Base-by-base conservation (phyloP, 2,329 filamentous ascomycete genomes). In the Nothophoma quercina region DNA sequence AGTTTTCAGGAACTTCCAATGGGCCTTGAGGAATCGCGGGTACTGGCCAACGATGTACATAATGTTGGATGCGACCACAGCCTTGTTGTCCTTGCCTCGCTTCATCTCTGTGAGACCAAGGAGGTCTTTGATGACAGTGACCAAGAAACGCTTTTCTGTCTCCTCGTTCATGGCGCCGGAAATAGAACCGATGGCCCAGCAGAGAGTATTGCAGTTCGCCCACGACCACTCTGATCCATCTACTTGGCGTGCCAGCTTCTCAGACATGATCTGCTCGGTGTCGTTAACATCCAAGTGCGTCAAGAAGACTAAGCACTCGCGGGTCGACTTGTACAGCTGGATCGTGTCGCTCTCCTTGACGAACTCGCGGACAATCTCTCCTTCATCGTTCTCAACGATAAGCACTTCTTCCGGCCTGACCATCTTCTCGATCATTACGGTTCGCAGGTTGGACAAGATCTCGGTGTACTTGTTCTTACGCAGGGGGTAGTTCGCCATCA, bases 21-120 rank as follows among this genome's bases (percentile, higher is more conserved):
- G 95, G 1, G 95, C 95, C 80, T 99, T 99, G 67, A 99, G 80
- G 79, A 99, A 99, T 16, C 95, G 90, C 29, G 95, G 95, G 72
- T 99, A 99, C 73, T 99, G 95, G 53, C 95, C 95, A 56, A 99
- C 95, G 78, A 99, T 99, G 75, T 99, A 99, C 95, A 99, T 99
- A 70, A 99, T 99, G 79, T 99, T 99, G 78, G 91, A 96, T 59
- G 95, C 95, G 32, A 99, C 95, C 8, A 99, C 95, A 10, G 95
- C 95, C 75, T 99, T 99, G 84, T 99, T 99, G 80, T 99, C 95
- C 71, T 99, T 99, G 58, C 95, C 95, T 46, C 96, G 90, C 81
- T 99, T 99, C 93, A 97, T 97, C 76, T 99, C 95, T 0, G 95
- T 99, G 49, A 99, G 81, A 1, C 95, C 96, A 22, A 99, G 86